Conservation (phyloP, 2,329 filamentous ascomycete genomes). For the Penicillium paneum region DNA sequence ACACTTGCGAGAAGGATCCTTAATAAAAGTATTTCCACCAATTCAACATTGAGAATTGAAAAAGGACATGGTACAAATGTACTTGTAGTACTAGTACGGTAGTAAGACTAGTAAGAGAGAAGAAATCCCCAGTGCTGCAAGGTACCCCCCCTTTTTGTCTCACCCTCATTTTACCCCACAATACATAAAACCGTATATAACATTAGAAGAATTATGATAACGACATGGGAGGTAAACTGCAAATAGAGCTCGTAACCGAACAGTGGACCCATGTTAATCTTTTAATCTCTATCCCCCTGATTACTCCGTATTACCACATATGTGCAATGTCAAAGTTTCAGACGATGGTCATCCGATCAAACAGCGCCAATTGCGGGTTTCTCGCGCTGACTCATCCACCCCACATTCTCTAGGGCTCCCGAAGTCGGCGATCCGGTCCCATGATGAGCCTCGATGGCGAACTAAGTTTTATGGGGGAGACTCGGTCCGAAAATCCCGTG, state of each 20-base stretch:
- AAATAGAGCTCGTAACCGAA: not conserved
- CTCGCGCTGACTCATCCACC: not conserved
- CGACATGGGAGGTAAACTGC: not conserved
- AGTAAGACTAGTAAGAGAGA: not conserved
- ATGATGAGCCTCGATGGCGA: not conserved
- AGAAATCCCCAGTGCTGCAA: not conserved
- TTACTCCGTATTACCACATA: not conserved
- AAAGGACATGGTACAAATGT: not conserved
- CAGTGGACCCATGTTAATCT: not conserved
- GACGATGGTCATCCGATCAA: not conserved
- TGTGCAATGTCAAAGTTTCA: not conserved
- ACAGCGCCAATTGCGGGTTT: not conserved
- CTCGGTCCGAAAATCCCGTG: not conserved
- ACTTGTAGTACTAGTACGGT: too few species aligned
- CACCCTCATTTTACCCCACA: slow-evolving; percentile 6
- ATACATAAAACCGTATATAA: not conserved
- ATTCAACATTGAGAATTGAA: not conserved
- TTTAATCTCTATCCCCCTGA: not conserved
- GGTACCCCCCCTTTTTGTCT: not conserved
- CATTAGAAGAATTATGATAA: not conserved
- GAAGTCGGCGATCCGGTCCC: not conserved
- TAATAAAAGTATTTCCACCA: not conserved
- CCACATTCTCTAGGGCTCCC: not conserved
- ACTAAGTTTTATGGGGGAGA: not conserved
- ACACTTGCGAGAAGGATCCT: too few species aligned